phyloP scores from a whole-genome alignment of 139 green algal genomes.

The Tetradesmus lagerheimii region DNA sequence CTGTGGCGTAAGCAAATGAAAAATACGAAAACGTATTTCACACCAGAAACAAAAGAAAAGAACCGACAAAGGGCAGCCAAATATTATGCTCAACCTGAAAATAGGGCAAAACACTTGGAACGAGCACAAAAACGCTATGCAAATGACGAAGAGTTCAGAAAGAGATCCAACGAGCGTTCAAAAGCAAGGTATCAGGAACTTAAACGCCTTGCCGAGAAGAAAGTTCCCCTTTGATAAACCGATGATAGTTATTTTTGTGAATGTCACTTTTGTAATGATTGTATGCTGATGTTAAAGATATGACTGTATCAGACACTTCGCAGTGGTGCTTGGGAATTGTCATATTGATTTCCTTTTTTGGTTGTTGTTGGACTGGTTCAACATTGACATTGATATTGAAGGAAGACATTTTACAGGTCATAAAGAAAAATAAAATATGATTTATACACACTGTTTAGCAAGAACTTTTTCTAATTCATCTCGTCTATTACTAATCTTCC shows the following conservation, averaged over 20 bases:
- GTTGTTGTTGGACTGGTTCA: neutral
- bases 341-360: neutral
- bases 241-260: neutral
- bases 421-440: neutral
- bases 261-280: neutral
- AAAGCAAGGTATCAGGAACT: neutral
- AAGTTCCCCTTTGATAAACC: neutral
- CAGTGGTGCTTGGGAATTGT: neutral
- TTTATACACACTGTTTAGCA: no score
- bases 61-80: neutral
- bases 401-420: neutral
- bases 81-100: neutral
- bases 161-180: neutral
- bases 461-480: no score
- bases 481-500: no score
- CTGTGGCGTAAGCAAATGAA: neutral
- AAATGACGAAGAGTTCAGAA: slow-evolving; percentile 2
- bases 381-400: neutral
- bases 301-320: neutral
- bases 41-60: neutral
- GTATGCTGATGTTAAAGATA: neutral
- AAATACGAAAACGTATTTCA: neutral
- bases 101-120: neutral
- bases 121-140: neutral
- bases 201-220: neutral